These are phyloP conservation scores for Physcia stellaris DNA, from an alignment of 495 filamentous ascomycete genomes.

Conservation along the genomic window DNA sequence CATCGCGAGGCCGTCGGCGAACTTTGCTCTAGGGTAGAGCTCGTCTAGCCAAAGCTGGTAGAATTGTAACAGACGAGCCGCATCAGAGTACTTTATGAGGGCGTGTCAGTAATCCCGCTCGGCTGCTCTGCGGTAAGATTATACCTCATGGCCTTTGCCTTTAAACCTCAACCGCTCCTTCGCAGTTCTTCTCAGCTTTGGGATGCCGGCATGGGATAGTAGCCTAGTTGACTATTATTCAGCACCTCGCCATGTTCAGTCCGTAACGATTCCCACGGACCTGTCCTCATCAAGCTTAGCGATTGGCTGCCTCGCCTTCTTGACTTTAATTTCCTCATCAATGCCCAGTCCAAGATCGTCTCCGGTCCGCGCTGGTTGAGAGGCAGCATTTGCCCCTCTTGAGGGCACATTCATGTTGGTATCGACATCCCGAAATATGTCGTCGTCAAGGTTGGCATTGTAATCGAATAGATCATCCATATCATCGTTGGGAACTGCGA, in stretches of 20 bases:
- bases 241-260: background rate
- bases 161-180: constrained; percentile 64
- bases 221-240: constrained; percentile 33
- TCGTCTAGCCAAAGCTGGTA: constrained; percentile 98
- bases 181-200: constrained; percentile 59
- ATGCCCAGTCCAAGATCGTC: constrained; percentile 45
- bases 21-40: constrained; percentile 87
- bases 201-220: constrained; percentile 68
- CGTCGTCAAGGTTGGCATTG: constrained; percentile 41
- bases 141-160: constrained; percentile 88
- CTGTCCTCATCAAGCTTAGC: constrained; percentile 78
- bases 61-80: constrained; percentile 66
- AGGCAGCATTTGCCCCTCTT: constrained; percentile 17
- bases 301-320: constrained; percentile 55
- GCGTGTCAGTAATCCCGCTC: constrained; percentile 6
- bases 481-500: constrained; percentile 20
- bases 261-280: constrained; percentile 25
- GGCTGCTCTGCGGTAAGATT: constrained; percentile 4
- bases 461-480: constrained; percentile 60
- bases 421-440: constrained; percentile 32
- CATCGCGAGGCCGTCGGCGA: constrained; percentile 77
- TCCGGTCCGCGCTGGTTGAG: constrained; percentile 23
- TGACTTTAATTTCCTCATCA: constrained; percentile 74
- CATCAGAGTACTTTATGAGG: constrained; percentile 86
- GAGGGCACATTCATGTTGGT: constrained; percentile 19